These are phyloP conservation scores for Rhynchospora pubera DNA, from an alignment of 176 grass and related monocot species.

Conservation along the genomic window DNA sequence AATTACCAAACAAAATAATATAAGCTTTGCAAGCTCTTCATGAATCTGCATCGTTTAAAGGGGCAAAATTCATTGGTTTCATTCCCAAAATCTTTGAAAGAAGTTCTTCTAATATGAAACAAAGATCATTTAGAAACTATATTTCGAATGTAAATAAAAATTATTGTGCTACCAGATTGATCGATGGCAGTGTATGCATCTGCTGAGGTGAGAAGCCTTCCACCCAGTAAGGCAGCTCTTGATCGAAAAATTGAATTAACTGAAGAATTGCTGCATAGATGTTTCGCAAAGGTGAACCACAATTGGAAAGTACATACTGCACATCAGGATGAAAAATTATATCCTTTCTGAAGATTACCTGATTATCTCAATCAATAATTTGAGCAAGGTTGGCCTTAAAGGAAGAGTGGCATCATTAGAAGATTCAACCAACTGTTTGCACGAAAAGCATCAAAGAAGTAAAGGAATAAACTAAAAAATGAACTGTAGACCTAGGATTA, in stretches of 20 bases:
- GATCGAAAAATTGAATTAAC: constrained; percentile 66
- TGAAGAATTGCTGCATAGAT: constrained; percentile 49
- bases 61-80: neutral
- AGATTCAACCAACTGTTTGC: constrained; percentile 64
- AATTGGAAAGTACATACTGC: neutral
- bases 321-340: neutral
- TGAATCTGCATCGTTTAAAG: neutral
- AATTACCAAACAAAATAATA: neutral
- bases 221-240: constrained; percentile 73
- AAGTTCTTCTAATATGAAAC: neutral
- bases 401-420: constrained; percentile 65
- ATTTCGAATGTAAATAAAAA: constrained; percentile 12
- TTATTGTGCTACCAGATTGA: constrained; percentile 47
- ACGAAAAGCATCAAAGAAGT: constrained; percentile 22
- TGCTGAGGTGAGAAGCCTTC: constrained; percentile 72
- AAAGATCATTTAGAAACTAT: neutral
- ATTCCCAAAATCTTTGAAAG: neutral
- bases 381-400: constrained; percentile 59
- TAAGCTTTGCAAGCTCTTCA: neutral
- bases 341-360: constrained; percentile 30
- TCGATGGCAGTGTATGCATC: constrained; percentile 46
- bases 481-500: neutral
- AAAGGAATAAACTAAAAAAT: neutral
- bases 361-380: constrained; percentile 72
- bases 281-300: neutral